Percentiles rank a stretch among this genome's conserved stretches.
phyloP scores from a whole-genome alignment of 2,329 filamentous ascomycete genomes.

The Metarhizium humberi region DNA sequence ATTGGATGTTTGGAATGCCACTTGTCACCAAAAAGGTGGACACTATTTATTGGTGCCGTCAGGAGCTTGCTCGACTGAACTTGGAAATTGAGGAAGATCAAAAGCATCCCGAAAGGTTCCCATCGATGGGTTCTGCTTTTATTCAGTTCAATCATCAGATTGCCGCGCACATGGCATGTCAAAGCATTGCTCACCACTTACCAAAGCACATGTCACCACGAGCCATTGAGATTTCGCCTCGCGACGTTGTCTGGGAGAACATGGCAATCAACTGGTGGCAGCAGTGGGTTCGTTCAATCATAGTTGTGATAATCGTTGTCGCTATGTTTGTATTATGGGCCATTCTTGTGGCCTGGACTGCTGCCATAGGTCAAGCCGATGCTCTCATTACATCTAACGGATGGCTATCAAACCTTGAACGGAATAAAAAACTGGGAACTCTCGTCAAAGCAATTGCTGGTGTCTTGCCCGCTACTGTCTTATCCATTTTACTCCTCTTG shows the following conservation, averaged over 20 bases:
- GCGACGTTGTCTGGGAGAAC: slow-evolving; percentile 93
- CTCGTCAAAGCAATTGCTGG: slow-evolving; percentile 62
- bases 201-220: slow-evolving; percentile 91
- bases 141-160: slow-evolving; percentile 98
- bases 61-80: slow-evolving; percentile 79
- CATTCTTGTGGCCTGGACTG: slow-evolving; percentile 82
- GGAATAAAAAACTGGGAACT: slow-evolving; percentile 49
- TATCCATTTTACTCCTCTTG: slow-evolving; percentile 70
- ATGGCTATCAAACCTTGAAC: slow-evolving; percentile 63
- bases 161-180: slow-evolving; percentile 95
- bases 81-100: slow-evolving; percentile 89
- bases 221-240: slow-evolving; percentile 85
- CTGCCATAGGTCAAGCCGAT: slow-evolving; percentile 68
- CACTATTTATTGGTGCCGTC: slow-evolving; percentile 84
- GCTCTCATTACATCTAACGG: slow-evolving; percentile 53
- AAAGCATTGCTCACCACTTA: slow-evolving; percentile 80
- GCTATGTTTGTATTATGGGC: slow-evolving; percentile 84
- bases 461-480: slow-evolving; percentile 70
- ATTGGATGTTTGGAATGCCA: slow-evolving; percentile 72
- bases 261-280: slow-evolving; percentile 96
- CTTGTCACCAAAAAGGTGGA: slow-evolving; percentile 85
- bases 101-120: slow-evolving; percentile 73
- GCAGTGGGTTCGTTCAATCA: slow-evolving; percentile 61
- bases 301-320: slow-evolving; percentile 56
- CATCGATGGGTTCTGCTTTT: slow-evolving; percentile 91